Evolutionary conservation across 805 yeast genomes (phyloP).

Genomic region (Pichia scutulata): DNA sequence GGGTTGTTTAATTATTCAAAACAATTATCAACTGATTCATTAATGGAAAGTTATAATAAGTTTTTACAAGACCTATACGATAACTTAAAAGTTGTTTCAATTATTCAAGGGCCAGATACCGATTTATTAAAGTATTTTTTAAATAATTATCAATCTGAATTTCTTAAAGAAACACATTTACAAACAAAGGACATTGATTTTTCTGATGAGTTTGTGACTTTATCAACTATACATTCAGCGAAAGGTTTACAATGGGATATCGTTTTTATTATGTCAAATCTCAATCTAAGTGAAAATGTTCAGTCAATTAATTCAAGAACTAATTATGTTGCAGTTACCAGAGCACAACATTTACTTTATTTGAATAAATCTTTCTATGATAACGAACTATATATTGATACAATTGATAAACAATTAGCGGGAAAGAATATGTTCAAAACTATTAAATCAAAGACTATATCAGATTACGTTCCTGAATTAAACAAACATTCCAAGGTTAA

Average conservation of each 20-base stretch:
- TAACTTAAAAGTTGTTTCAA: constrained; percentile 20
- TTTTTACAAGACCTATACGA: constrained; percentile 32
- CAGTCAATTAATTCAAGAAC: constrained; percentile 4
- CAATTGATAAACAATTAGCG: neutral
- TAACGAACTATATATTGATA: constrained; percentile 18
- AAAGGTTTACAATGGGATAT: constrained; percentile 71
- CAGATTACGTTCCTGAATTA: constrained; percentile 8
- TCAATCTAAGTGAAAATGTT: neutral
- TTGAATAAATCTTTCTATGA: constrained; percentile 22
- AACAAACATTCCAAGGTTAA: constrained; percentile 2
- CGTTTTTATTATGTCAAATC: constrained; percentile 40
- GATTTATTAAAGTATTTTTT: constrained; percentile 34
- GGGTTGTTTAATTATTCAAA: constrained; percentile 30
- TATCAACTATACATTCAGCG: constrained; percentile 67
- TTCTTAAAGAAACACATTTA: constrained; percentile 11
- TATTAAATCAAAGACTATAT: constrained; percentile 3
- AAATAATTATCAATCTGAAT: constrained; percentile 25
- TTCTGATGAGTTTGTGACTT: constrained; percentile 30
- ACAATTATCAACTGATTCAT: constrained; percentile 16
- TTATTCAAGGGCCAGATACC: constrained; percentile 20
- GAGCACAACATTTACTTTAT: constrained; percentile 46
- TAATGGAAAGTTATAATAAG: constrained; percentile 20
- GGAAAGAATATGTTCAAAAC: neutral
- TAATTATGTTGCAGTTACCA: constrained; percentile 58
- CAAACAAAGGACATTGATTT: neutral